Evolutionary conservation across 495 filamentous ascomycete genomes (phyloP), one percentile per base, ranked within the genome.

Genomic region (Podospora anserina): DNA sequence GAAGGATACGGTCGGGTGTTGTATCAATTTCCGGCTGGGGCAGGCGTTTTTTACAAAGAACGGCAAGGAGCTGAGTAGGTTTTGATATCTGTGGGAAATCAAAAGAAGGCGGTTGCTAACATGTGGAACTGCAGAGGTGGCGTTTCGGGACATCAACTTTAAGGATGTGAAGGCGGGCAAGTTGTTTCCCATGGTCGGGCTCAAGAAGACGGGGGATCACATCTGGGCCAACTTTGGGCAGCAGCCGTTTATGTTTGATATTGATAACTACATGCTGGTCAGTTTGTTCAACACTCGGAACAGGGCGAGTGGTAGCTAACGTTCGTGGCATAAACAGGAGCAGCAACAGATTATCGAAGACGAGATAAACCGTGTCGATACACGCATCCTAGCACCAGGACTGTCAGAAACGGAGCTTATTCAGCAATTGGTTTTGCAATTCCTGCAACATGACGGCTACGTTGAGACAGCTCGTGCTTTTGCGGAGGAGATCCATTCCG

Each of bases 31-130:
- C 75, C 87, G 90, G 69, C 92, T 88, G 13, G 88, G 89, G n/a
- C 87, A 87, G 70, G 92, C 90, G 13, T 96, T 97, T 75, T 99
- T 97, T 76, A 99, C 95, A 0, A 97, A 94, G 79, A 98, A 99
- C 76, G 95, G 95, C 18, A 78, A 83, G 30, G 84, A 89, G 70
- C 77, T 96, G 69, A 89, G 94, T 93, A 86, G 56, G 39, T 60
- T 63, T 13, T 49, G 7, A 2, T 13, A 13, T 49, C 15, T 49
- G 7, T 49, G 39, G 13, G 39, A 13, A 13, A 49, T 2, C 15
- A 49, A 11, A 11, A 49, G 39, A 13, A 49, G 3, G 15, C 54
- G 44, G 23, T 20, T 23, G 60, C 74, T 75, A 60, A 74, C 66
- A 60, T 2, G 6, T 27, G 39, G 9, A n/a, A 20, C 16, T 57